Evolutionary conservation across 352 stramenopile genomes (phyloP), one percentile per base, ranked within the genome.

Genomic region (Globisporangium cystogenes): DNA sequence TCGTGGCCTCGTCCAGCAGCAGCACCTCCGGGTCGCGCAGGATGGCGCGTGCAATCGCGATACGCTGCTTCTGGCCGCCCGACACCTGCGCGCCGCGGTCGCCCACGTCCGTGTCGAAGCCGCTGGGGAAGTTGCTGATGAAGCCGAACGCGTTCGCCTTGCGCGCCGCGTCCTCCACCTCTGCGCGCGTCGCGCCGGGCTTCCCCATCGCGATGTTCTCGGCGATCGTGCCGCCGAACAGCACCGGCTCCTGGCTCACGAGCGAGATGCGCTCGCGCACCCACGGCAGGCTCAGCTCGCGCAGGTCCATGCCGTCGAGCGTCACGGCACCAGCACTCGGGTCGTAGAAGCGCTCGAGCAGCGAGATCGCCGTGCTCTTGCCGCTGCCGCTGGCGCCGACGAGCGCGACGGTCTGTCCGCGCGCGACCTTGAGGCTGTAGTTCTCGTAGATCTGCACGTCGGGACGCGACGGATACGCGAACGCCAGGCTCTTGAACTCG

Each of bases 71-170:
- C 43, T 48, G 43, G 7, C 43, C 43, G 16, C 40, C 40, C 8
- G 40, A 45, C 7, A 45, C 40, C 5, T 12, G 37, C 55, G 44
- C 69, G 97, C 58, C 83, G 40, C n/a, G 40, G 40, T 45, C 87
- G 37, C 61, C 94, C 39, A 98, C 76, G 61, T 90, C 53, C 15
- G 92, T 98, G 53, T 96, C 70, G 50, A 95, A 90, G 12, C 70
- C 68, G 7, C 90, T 55, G 2, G 93, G 89, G 53, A 98, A 96
- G 2, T 67, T 62, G 20, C 62, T 66, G 57, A 98, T 96, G 35
- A 72, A 43, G 42, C 73, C 55, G n/a, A 60, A 43, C 20, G 48
- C 36, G 1, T 85, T 52, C 23, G 60, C 55, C 18, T 65, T 63
- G 45, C 78, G 72, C 44, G 82, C 70, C 0, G 63, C 60, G 0